A percentile compares a stretch with the other conserved stretches of the same genome.
Evolutionary conservation across 495 filamentous ascomycete genomes (phyloP).

Genomic region (Paragyromitra xinjiangensis): DNA sequence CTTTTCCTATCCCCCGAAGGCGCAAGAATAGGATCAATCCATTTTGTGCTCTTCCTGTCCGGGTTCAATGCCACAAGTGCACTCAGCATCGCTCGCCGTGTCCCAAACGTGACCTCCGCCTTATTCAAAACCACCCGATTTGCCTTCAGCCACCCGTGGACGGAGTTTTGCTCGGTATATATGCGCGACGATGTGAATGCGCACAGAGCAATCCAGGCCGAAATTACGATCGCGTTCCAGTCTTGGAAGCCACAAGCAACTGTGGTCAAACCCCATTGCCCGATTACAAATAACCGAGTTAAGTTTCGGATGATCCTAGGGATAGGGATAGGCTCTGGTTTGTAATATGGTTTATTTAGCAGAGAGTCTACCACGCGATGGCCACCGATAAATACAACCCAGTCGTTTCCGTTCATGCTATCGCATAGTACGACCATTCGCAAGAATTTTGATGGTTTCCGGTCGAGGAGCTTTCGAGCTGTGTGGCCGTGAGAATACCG

Average conservation of each 20-base stretch:
- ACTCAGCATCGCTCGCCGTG: not conserved
- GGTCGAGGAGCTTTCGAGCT: not conserved
- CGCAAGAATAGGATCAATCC: constrained; percentile 2
- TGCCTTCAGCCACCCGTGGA: not conserved
- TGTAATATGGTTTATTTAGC: constrained; percentile 10
- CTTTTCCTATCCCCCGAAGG: not conserved
- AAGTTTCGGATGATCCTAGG: too few species aligned
- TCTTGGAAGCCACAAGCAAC: constrained; percentile 10
- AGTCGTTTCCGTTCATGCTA: not conserved
- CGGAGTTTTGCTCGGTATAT: not conserved
- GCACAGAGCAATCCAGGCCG: not conserved
- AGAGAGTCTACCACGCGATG: not conserved
- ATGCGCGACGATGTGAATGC: not conserved
- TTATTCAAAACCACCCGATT: constrained; percentile 1
- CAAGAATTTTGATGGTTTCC: not conserved
- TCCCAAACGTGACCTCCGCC: not conserved
- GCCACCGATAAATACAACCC: constrained; percentile 1
- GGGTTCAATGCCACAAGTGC: constrained; percentile 7
- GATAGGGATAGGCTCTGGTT: not conserved
- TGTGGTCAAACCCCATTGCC: not conserved
- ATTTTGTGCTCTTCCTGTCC: constrained; percentile 4
- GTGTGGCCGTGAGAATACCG: constrained; percentile 3
- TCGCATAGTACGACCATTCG: constrained; percentile 6
- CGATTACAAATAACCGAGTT: not conserved
- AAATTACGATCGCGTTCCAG: constrained; percentile 18